Evolutionary conservation across 2,329 filamentous ascomycete species (phyloP).

Genomic region (Talaromyces sp.): DNA sequence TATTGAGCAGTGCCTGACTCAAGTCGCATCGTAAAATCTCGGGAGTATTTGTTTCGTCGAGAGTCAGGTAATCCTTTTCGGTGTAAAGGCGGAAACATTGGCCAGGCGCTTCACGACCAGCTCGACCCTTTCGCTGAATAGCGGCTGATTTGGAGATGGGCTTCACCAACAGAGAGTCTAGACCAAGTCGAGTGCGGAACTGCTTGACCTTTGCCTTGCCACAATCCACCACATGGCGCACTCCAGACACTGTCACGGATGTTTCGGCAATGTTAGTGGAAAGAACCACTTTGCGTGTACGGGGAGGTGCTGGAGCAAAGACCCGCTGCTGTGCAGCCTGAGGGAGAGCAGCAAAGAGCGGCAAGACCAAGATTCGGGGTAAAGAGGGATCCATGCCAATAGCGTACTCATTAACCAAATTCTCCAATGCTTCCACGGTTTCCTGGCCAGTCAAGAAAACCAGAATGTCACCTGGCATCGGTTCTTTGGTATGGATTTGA

Average conservation of each 20-base stretch:
- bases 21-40: conserved; percentile 92
- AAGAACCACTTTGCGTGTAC: conserved; percentile 85
- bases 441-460: conserved; percentile 93
- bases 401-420: conserved; percentile 78
- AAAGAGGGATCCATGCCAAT: conserved; percentile 71
- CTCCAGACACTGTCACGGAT: conserved; percentile 91
- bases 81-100: conserved; percentile 92
- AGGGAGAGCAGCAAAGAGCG: conserved; percentile 87
- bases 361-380: conserved; percentile 69
- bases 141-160: conserved; percentile 92
- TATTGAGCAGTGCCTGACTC: conserved; percentile 80
- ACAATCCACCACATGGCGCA: conserved; percentile 87
- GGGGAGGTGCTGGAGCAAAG: conserved; percentile 72
- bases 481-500: conserved; percentile 82
- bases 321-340: conserved; percentile 84
- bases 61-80: conserved; percentile 68
- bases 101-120: conserved; percentile 86
- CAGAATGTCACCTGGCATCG: conserved; percentile 89
- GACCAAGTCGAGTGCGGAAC: conserved; percentile 78
- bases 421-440: conserved; percentile 81
- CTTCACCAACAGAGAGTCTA: conserved; percentile 88
- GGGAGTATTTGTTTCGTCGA: conserved; percentile 76
- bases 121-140: conserved; percentile 86
- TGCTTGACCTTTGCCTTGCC: conserved; percentile 95
- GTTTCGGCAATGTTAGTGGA: conserved; percentile 99